Conservation (phyloP, 768 basidiomycete genomes). For the Heimioporus sp. region DNA sequence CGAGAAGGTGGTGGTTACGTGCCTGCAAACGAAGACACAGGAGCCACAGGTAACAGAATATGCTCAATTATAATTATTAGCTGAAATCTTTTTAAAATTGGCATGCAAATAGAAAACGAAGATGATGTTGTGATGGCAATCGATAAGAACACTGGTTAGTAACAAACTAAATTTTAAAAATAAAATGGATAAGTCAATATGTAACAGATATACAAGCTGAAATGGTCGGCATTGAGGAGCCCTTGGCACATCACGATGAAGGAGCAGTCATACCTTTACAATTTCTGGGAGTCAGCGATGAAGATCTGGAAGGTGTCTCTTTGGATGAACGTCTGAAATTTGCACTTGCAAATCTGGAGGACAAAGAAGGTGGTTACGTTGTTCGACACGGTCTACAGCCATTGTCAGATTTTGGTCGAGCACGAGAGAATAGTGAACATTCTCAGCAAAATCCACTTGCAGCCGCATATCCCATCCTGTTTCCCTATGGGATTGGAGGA, state of each 20-base stretch:
- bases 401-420: background rate
- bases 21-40: too few relatives aligned
- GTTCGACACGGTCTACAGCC: background rate
- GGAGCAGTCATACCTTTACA: background rate
- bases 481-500: constrained; percentile 33
- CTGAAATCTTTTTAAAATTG: too few relatives aligned
- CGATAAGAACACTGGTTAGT: too few relatives aligned
- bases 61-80: too few relatives aligned
- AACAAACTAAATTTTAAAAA: too few relatives aligned
- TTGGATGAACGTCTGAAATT: background rate
- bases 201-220: constrained; percentile 18
- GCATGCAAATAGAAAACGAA: too few relatives aligned
- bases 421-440: too few relatives aligned
- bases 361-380: background rate
- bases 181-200: constrained; percentile 16
- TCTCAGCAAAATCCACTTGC: background rate
- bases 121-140: too few relatives aligned
- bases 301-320: background rate
- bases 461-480: background rate
- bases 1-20: constrained; percentile 33
- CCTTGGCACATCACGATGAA: too few relatives aligned
- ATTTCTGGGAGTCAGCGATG: background rate
- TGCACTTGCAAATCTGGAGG: background rate
- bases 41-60: too few relatives aligned
- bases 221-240: too few relatives aligned